Conservation (phyloP, 2,329 filamentous ascomycete genomes). For the Ophiostoma tasmaniense region DNA sequence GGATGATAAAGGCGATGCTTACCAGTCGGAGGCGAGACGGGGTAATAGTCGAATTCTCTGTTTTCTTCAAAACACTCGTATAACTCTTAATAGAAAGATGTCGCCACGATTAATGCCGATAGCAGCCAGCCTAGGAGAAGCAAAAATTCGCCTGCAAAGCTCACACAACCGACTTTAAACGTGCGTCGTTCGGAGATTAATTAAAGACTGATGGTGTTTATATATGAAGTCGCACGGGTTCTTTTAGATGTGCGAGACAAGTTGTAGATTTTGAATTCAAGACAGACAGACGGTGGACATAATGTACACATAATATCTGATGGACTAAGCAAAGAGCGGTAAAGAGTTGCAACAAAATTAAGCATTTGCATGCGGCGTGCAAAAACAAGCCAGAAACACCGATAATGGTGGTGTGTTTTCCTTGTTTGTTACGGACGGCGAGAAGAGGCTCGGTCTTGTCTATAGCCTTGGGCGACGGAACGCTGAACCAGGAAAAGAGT, state of each 20-base stretch:
- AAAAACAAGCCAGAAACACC: neutral
- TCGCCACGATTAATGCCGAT: neutral
- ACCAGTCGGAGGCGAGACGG: neutral
- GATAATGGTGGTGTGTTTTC: neutral
- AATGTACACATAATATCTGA: neutral
- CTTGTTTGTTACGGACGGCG: neutral
- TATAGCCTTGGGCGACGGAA: neutral
- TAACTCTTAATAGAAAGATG: neutral
- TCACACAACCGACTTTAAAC: neutral
- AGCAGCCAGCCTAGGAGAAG: neutral
- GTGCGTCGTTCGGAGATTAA: neutral
- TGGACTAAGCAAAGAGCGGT: neutral
- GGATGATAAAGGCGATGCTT: neutral
- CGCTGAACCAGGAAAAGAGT: neutral
- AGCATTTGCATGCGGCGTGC: neutral
- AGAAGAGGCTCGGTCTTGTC: neutral
- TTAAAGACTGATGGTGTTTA: neutral
- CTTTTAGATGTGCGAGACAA: neutral
- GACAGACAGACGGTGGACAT: neutral
- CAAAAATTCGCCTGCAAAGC: neutral
- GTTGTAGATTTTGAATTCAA: neutral
- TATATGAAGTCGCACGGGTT: neutral
- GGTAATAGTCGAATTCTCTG: neutral
- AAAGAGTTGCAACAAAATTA: neutral
- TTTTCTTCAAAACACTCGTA: neutral